Base-by-base conservation (phyloP, 768 basidiomycete species). In the Flagelloscypha sp. region DNA sequence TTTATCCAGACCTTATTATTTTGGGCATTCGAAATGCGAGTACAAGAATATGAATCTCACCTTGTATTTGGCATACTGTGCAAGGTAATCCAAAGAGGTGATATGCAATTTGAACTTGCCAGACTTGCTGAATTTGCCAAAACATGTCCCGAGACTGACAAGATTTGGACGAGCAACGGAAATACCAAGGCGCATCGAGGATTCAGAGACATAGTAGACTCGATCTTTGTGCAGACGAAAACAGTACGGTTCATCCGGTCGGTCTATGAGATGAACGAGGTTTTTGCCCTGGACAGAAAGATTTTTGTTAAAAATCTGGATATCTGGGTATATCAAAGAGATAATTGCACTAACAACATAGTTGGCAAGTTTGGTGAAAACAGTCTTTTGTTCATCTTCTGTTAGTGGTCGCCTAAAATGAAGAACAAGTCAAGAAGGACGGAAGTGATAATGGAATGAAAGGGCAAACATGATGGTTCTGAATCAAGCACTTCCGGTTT, bases 51-150 rank as follows among this genome's bases (percentile, higher is more conserved):
- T 9, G 13, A 13, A 24, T 38, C 63, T 36, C 42, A 90, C 95
- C 74, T 99, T 99, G 69, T 90, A 88, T 61, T 94, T 98, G 13
- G 95, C 93, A 55, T 95, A 97, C 53, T 95, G 87, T 1, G 90
- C 88, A 40, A 99, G 60, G 51, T 87, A 84, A 52, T 98, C 94
- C 43, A 99, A 68, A 13, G 87, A 74, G 3, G 94, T 97, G 48
- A 99, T 78, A 46, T 97, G 92, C 41, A 99, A 66, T 68, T 92
- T 94, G 72, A 99, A 99, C 56, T 97, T 98, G 40, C 92, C 92
- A 33, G 79, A 78, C 70, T 97, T 98, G 55, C 79, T 84, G 65
- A 98, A 99, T 56, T 95, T 98, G 44, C 95, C 95, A 44, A 98
- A 84, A 62, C 93, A 98, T 43, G 92, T 97, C 27, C 95, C 95